Evolutionary conservation across 345 rosid species (phyloP).

Genomic region (Firmiana major): DNA sequence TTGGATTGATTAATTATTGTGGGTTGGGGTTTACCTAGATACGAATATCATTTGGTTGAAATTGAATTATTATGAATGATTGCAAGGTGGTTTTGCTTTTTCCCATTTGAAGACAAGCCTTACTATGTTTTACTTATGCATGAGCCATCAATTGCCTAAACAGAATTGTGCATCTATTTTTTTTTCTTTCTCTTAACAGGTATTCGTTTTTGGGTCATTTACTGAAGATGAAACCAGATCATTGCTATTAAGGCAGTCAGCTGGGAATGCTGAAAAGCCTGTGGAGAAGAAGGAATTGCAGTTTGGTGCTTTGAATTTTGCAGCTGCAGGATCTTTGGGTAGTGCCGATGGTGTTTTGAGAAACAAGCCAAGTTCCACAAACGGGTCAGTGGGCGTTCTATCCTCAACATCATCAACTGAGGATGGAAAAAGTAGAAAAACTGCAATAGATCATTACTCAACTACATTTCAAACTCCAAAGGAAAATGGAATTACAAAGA

Average conservation of each 20-base stretch:
- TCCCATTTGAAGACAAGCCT: neutral
- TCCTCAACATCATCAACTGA: constrained; percentile 30
- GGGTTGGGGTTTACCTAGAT: neutral
- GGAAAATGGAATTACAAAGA: constrained; percentile 44
- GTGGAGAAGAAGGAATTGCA: constrained; percentile 36
- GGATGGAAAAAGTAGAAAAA: constrained; percentile 23
- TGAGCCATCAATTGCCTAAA: neutral
- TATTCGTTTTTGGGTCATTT: constrained; percentile 81
- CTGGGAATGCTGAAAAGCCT: constrained; percentile 42
- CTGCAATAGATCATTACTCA: constrained; percentile 17
- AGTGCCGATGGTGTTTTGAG: constrained; percentile 34
- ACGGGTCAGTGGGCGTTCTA: constrained; percentile 32
- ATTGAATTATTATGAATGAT: neutral
- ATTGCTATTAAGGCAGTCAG: constrained; percentile 37
- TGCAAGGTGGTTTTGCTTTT: neutral
- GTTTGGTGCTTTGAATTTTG: constrained; percentile 49
- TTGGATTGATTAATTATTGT: neutral
- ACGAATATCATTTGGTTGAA: neutral
- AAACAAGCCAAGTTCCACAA: constrained; percentile 22
- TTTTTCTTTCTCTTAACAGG: constrained; percentile 29
- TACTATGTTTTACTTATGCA: neutral
- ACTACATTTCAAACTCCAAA: constrained; percentile 21
- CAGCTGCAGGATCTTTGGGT: constrained; percentile 35
- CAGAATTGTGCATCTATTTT: neutral
- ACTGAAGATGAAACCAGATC: constrained; percentile 83